Percentiles rank a stretch among this genome's conserved stretches.
Conservation (phyloP, 1,284 basidiomycete genomes). For the Ceratobasidium sp. region DNA sequence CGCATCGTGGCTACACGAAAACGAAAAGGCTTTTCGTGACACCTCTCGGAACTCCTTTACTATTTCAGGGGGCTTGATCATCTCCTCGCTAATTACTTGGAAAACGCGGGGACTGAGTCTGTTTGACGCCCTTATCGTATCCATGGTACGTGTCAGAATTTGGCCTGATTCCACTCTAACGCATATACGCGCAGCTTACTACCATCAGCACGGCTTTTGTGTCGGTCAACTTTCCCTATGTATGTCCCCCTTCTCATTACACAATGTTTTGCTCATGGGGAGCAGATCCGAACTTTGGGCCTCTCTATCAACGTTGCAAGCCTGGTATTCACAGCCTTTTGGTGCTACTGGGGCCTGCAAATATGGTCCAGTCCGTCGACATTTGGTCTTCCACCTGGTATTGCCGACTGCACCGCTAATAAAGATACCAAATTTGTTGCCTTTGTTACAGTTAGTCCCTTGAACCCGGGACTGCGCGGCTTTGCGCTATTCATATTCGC, state of each 20-base stretch:
- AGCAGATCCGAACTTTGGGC: constrained; percentile 14
- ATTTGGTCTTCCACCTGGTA: constrained; percentile 9
- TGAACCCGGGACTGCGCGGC: constrained; percentile 20
- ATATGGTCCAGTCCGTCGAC: constrained; percentile 12
- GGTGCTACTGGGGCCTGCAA: constrained; percentile 38
- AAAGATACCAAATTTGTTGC: constrained; percentile 5
- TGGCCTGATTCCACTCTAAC: neutral
- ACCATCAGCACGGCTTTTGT: constrained; percentile 36
- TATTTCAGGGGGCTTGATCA: constrained; percentile 22
- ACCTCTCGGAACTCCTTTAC: constrained; percentile 31
- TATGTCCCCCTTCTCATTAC: neutral
- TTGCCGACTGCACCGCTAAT: neutral
- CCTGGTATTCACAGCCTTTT: constrained; percentile 26
- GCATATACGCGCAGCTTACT: constrained; percentile 6
- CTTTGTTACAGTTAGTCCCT: constrained; percentile 12
- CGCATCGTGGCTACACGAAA: constrained; percentile 15
- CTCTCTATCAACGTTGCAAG: constrained; percentile 27
- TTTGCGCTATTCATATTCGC: constrained; percentile 31
- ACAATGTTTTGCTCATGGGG: neutral
- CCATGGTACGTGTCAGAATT: constrained; percentile 5
- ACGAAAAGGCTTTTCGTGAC: constrained; percentile 32
- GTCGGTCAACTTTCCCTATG: constrained; percentile 22
- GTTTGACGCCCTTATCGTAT: constrained; percentile 14
- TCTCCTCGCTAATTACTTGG: constrained; percentile 18
- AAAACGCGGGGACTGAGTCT: constrained; percentile 9